Evolutionary conservation across 129 eudicot genomes (phyloP).

Genomic region (Rutidosis leptorrhynchoides): DNA sequence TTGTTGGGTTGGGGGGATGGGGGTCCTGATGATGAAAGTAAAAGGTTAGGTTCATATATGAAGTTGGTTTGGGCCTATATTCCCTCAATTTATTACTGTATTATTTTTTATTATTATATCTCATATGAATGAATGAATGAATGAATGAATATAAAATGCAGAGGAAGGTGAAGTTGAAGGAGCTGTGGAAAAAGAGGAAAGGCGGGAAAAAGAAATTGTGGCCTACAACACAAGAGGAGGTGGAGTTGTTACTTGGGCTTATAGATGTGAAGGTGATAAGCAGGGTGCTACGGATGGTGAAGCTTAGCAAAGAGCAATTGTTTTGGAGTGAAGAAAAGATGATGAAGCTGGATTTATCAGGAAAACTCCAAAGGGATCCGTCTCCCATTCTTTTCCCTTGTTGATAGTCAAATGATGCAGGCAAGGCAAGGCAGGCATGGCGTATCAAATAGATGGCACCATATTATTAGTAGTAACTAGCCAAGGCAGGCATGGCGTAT

Average conservation of each 20-base stretch:
- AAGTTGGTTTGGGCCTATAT: background rate
- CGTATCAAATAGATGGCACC: background rate
- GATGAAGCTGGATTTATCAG: slow-evolving; percentile 64
- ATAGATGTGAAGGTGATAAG: slow-evolving; percentile 60
- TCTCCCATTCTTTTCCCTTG: slow-evolving; percentile 87
- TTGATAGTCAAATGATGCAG: too few species aligned
- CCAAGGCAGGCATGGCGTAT: background rate
- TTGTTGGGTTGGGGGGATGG: background rate
- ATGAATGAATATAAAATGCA: slow-evolving; percentile 38
- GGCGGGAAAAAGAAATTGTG: slow-evolving; percentile 77
- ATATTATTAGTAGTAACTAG: background rate
- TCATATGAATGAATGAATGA: too few species aligned
- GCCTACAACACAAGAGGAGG: slow-evolving; percentile 64
- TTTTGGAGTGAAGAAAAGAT: slow-evolving; percentile 96
- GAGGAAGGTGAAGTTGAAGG: slow-evolving; percentile 82
- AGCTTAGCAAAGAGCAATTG: slow-evolving; percentile 68
- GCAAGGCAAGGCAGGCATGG: too few species aligned
- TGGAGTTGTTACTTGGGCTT: slow-evolving; percentile 65
- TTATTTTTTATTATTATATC: too few species aligned
- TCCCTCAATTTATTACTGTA: background rate
- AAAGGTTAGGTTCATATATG: background rate
- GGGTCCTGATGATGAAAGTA: background rate
- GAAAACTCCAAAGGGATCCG: slow-evolving; percentile 83
- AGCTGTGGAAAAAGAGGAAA: slow-evolving; percentile 62
- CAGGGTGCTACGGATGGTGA: slow-evolving; percentile 66